Conservation (phyloP, 192 early-diverging fungal species). For the Mortierella alpina region DNA sequence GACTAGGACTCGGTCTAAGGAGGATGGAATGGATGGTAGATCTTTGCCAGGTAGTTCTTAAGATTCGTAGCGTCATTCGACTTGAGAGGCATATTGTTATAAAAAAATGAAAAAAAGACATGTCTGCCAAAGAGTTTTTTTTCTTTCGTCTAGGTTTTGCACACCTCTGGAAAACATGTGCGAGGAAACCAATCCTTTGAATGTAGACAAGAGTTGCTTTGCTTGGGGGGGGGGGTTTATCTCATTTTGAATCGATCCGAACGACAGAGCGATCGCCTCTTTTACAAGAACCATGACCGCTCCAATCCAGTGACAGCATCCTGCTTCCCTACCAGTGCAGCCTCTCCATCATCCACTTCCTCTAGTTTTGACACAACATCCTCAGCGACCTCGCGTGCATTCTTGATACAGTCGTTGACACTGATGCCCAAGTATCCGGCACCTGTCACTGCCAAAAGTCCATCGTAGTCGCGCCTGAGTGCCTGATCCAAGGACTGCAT, state of each 20-base stretch:
- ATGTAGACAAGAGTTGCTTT: no score
- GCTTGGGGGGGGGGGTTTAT: background rate
- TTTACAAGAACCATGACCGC: constrained; percentile 45
- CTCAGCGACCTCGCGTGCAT: constrained; percentile 70
- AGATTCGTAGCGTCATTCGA: no score
- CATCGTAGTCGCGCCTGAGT: constrained; percentile 58
- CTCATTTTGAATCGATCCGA: background rate
- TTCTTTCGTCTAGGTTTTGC: no score
- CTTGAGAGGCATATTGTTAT: no score
- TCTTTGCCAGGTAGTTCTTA: no score
- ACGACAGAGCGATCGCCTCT: background rate
- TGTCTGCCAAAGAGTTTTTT: no score
- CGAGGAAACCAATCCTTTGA: no score
- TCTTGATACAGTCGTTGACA: constrained; percentile 84
- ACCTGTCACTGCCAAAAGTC: constrained; percentile 77
- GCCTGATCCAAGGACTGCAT: constrained; percentile 72
- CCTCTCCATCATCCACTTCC: constrained; percentile 35
- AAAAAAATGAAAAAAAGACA: no score
- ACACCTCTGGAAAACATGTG: no score
- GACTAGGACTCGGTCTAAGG: no score
- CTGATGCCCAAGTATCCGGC: constrained; percentile 87
- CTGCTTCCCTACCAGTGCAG: constrained; percentile 27
- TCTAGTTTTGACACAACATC: constrained; percentile 56
- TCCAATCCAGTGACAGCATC: constrained; percentile 47
- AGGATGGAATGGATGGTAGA: no score